Evolutionary conservation across 23 red algal species (phyloP), one percentile per base, ranked within the genome.

Genomic region (Gracilaria gracilis): DNA sequence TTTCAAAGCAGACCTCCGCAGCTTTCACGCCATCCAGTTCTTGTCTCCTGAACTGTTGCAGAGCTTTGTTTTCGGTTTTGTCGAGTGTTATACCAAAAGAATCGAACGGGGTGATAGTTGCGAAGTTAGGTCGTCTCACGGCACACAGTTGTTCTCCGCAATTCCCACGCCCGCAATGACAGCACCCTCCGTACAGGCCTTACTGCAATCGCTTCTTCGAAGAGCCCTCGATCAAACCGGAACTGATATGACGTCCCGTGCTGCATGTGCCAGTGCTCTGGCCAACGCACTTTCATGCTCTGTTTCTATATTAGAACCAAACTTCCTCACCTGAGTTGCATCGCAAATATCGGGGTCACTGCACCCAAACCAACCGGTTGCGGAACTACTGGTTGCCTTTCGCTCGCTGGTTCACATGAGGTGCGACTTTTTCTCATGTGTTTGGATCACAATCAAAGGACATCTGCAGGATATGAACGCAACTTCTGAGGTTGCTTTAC

Each of bases 231-330:
- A 74, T 49, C 61, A 86, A 37, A 4, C 36, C 37, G 39, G 39
- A 48, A 86, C 82, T 40, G 82, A 86, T 73, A 44, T 51, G 7
- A 86, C 82, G 16, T 38, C 61, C 23, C 82, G 82, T 0, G 62
- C 48, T 73, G 82, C 82, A 4, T 57, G 53, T n/a, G 82, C 42
- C 24, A 53, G 61, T 86, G 82, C 82, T 51, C 59, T 86, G 14
- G 82, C 61, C 4, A 61, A 59, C 20, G 79, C 79, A 19, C 58
- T 82, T 77, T 77, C 72, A 46, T 49, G 23, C n/a, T 50, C 72
- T 0, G 17, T 28, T 58, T 1, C 31, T 11, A 47, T 64, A 12
- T 40, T 82, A 65, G 79, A 59, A 62, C 19, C 58, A 47, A 34
- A 23, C 34, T 82, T 82, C 53, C 21, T 65, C 16, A 82, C 6